Evolutionary conservation across 164 flowering plant species (phyloP).

Genomic region (Tetracentron sinense): DNA sequence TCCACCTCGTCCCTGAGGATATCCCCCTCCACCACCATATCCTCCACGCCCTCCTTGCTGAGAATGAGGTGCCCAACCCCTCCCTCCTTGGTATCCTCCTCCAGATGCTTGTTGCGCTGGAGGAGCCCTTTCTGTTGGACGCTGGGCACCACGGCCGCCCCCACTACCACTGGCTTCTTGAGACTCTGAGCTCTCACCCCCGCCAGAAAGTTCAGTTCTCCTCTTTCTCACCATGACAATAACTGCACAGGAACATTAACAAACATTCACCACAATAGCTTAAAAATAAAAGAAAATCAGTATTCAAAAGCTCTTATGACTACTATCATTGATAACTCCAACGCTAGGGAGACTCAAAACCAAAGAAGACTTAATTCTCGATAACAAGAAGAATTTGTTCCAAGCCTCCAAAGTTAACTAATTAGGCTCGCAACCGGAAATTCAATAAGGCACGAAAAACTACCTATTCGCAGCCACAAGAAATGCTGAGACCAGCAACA

Average conservation of each 20-base stretch:
- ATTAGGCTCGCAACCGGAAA: too few relatives aligned
- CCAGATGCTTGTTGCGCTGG: slow-evolving; percentile 25
- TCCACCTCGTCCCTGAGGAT: slow-evolving; percentile 12
- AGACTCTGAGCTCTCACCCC: slow-evolving; percentile 43
- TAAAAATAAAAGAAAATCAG: not conserved
- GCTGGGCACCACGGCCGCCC: slow-evolving; percentile 40
- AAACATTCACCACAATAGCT: not conserved
- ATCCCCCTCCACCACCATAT: slow-evolving; percentile 28
- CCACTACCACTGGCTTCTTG: slow-evolving; percentile 30
- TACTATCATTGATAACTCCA: too few relatives aligned
- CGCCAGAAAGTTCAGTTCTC: slow-evolving; percentile 36
- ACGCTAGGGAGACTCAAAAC: not conserved
- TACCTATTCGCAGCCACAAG: too few relatives aligned
- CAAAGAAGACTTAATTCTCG: not conserved
- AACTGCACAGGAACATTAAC: not conserved
- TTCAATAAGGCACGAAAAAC: too few relatives aligned
- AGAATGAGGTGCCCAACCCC: slow-evolving; percentile 43
- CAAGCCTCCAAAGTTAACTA: too few relatives aligned
- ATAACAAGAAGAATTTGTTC: too few relatives aligned
- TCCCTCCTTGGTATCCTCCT: slow-evolving; percentile 34
- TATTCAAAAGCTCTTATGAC: not conserved
- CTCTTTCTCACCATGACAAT: slow-evolving; percentile 50
- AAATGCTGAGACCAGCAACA: too few relatives aligned
- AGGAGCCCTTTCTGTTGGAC: slow-evolving; percentile 23
- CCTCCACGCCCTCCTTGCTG: slow-evolving; percentile 38